These are phyloP conservation scores for Passiflora organensis DNA, from an alignment of 345 rosid species.

Conservation along the genomic window DNA sequence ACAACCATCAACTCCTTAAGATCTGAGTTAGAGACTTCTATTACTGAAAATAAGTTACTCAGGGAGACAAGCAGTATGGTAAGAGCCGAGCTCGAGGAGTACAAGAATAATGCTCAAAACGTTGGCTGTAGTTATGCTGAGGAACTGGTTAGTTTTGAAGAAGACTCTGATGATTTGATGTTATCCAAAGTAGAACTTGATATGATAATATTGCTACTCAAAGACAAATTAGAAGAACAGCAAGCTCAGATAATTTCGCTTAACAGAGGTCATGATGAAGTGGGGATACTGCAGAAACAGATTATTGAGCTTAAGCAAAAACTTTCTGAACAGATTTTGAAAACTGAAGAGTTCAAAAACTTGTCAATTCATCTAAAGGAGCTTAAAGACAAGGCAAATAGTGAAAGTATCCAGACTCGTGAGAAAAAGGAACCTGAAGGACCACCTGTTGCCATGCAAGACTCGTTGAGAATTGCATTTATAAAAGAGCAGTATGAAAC, in stretches of 20 bases:
- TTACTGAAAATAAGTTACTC: slow-evolving; percentile 38
- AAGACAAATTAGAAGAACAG: slow-evolving; percentile 53
- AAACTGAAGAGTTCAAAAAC: slow-evolving; percentile 83
- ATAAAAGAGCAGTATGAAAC: slow-evolving; percentile 91
- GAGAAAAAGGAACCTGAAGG: slow-evolving; percentile 52
- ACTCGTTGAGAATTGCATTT: slow-evolving; percentile 92
- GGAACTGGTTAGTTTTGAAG: slow-evolving; percentile 38
- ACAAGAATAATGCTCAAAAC: slow-evolving; percentile 29
- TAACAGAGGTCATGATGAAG: slow-evolving; percentile 35
- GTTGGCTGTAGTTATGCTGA: slow-evolving; percentile 28
- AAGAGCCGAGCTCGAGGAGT: slow-evolving; percentile 40
- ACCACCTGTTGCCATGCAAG: slow-evolving; percentile 62
- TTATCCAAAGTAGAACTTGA: slow-evolving; percentile 57
- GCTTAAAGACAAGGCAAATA: slow-evolving; percentile 87
- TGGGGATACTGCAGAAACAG: slow-evolving; percentile 39
- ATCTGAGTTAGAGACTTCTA: slow-evolving; percentile 47
- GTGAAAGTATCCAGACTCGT: slow-evolving; percentile 49
- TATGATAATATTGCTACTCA: slow-evolving; percentile 42
- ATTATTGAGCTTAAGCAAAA: slow-evolving; percentile 54
- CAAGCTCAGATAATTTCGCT: slow-evolving; percentile 28
- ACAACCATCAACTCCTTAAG: slow-evolving; percentile 1
- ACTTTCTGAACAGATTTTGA: slow-evolving; percentile 75
- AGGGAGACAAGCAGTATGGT: slow-evolving; percentile 28
- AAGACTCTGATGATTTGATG: slow-evolving; percentile 51
- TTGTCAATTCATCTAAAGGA: slow-evolving; percentile 75